Evolutionary conservation across 371 early-diverging fungal genomes (phyloP).

Genomic region (Syncephalastrum monosporum): DNA sequence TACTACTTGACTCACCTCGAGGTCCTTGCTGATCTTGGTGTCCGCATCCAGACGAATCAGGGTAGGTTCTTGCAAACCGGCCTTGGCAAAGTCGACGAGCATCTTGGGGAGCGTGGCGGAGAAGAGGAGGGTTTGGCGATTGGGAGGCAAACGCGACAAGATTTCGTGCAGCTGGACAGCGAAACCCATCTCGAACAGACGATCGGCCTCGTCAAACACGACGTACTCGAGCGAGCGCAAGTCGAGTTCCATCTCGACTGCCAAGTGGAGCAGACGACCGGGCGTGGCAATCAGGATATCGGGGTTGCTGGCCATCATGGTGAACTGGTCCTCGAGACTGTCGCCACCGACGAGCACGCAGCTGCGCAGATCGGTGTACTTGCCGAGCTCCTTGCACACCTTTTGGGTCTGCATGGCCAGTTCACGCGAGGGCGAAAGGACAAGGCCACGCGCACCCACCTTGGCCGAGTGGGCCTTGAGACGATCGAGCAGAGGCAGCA

Average conservation of each 20-base stretch:
- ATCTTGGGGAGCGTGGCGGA: constrained; percentile 94
- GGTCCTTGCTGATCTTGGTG: constrained; percentile 88
- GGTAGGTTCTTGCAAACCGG: constrained; percentile 91
- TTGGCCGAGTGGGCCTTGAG: constrained; percentile 88
- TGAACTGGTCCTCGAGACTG: constrained; percentile 90
- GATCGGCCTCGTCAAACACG: constrained; percentile 99
- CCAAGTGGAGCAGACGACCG: constrained; percentile 94
- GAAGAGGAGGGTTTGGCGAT: constrained; percentile 90
- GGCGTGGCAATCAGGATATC: constrained; percentile 98
- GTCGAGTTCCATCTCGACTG: constrained; percentile 93
- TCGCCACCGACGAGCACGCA: constrained; percentile 96
- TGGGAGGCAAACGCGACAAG: constrained; percentile 75
- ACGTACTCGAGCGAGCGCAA: constrained; percentile 90
- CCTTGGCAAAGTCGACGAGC: constrained; percentile 94
- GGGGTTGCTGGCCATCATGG: constrained; percentile 87
- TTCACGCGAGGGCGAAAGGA: constrained; percentile 95
- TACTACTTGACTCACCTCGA: constrained; percentile 56
- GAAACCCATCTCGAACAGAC: constrained; percentile 98
- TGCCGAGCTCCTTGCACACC: constrained; percentile 85
- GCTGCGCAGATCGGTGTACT: constrained; percentile 88
- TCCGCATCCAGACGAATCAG: constrained; percentile 93
- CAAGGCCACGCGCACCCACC: constrained; percentile 84
- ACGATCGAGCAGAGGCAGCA: constrained; percentile 92
- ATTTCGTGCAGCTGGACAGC: constrained; percentile 94
- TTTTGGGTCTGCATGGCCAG: constrained; percentile 96